These are phyloP conservation scores for Acorus calamus DNA, from an alignment of 106 monocot species.

Conservation along the genomic window DNA sequence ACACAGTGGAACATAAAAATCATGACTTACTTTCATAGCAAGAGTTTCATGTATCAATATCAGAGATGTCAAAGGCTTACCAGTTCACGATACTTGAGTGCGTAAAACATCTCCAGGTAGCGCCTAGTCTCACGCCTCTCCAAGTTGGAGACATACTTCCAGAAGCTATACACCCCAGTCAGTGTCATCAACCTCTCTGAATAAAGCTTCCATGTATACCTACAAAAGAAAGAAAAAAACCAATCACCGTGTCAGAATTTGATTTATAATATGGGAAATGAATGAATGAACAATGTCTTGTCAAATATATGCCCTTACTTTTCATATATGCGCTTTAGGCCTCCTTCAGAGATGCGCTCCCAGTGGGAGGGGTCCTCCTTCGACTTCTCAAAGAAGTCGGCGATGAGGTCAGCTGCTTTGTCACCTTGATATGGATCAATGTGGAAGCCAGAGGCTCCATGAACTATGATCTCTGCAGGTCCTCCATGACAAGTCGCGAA, in stretches of 20 bases:
- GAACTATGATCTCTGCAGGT: slow-evolving; percentile 50
- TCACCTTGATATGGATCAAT: slow-evolving; percentile 62
- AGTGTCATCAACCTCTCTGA: slow-evolving; percentile 74
- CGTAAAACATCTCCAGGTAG: slow-evolving; percentile 82
- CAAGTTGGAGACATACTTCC: slow-evolving; percentile 76
- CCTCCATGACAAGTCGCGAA: slow-evolving; percentile 62
- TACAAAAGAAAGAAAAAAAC: neutral
- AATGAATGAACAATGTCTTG: too few species aligned
- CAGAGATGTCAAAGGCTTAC: slow-evolving; percentile 11
- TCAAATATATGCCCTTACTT: slow-evolving; percentile 27
- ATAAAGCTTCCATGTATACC: slow-evolving; percentile 77
- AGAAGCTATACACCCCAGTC: slow-evolving; percentile 68
- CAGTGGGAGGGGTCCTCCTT: slow-evolving; percentile 40
- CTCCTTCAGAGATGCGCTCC: slow-evolving; percentile 46
- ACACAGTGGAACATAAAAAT: too few species aligned
- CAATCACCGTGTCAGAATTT: too few species aligned
- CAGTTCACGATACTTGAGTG: slow-evolving; percentile 58
- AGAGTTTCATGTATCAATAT: neutral
- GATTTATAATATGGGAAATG: too few species aligned
- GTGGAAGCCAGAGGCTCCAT: slow-evolving; percentile 66
- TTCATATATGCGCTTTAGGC: slow-evolving; percentile 51
- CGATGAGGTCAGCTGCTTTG: slow-evolving; percentile 43
- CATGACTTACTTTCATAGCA: neutral
- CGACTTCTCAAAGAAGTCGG: slow-evolving; percentile 57
- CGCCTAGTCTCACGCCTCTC: slow-evolving; percentile 69